Evolutionary conservation across 805 yeast species (phyloP), one percentile per base, ranked within the genome.

Genomic region (Dipodascus albidus): DNA sequence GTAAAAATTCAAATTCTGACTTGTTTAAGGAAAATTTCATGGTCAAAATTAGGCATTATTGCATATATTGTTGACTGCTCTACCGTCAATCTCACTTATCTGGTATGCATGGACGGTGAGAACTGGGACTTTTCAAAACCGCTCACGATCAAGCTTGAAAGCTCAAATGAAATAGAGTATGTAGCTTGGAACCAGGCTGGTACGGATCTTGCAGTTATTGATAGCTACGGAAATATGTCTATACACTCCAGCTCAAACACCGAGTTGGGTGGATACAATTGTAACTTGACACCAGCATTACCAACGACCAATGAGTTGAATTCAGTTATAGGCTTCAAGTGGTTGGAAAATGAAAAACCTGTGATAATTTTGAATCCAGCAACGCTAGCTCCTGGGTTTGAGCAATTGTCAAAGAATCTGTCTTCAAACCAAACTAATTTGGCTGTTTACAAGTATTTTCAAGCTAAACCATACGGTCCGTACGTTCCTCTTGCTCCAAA

Each of bases 1-100:
- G n/a, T n/a, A n/a, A n/a, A 6, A 17, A 11, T 14, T 38, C 44
- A 6, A 8, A n/a, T 38, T 38, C n/a, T 38, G 15, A n/a, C 44
- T 6, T n/a, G 6, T 11, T 17, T 38, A 38, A 38, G 44, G 20
- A 55, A 59, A 50, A 74, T 83, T 8, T 76, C 87, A 9, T 88
- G 96, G 96, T 85, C 95, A 9, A 79, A 81, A 58, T 85, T 82
- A 59, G 96, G 96, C 14, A 80, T 87, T 59, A 77, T 90, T 31
- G 95, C 96, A 1, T 87, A 83, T 60, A 74, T 77, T 53, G 68
- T 73, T n/a, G 42, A 62, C 58, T 41, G 67, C 67, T 49, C 60
- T 65, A 19, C 53, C 60, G 65, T 87, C 21, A 70, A 72, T 50
- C 68, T 87, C 55, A 82, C 95, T 0, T 81, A 83, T 66, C 62